A percentile compares a stretch with the other conserved stretches of the same genome.
Evolutionary conservation across 805 yeast species (phyloP).

Genomic region (Grigorovia yakushimaensis): DNA sequence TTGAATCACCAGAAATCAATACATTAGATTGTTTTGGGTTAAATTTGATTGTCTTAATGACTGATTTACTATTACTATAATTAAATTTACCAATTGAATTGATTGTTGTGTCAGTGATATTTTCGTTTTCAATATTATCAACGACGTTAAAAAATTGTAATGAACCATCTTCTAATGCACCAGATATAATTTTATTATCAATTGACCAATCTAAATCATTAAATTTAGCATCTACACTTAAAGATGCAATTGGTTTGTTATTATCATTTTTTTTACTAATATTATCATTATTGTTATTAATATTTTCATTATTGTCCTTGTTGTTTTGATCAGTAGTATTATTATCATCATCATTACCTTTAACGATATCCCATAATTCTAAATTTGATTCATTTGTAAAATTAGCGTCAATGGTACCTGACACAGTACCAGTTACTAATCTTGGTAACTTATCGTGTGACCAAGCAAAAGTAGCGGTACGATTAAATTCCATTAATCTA

Average conservation of each 20-base stretch:
- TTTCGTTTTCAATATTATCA: conserved; percentile 1
- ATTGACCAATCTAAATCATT: conserved; percentile 79
- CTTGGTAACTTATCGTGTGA: conserved; percentile 64
- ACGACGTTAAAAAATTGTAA: conserved; percentile 48
- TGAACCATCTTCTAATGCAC: conserved; percentile 78
- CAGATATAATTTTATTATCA: conserved; percentile 61
- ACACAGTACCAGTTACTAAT: conserved; percentile 86
- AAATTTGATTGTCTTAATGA: conserved; percentile 67
- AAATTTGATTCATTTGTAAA: conserved; percentile 72
- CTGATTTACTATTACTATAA: conserved; percentile 47
- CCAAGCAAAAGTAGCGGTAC: conserved; percentile 97
- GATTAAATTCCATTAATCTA: conserved; percentile 69
- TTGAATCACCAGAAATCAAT: conserved; percentile 70
- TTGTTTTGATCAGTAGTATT: conserved; percentile 37
- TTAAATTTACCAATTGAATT: conserved; percentile 43
- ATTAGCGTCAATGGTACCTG: conserved; percentile 88
- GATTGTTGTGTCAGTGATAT: conserved; percentile 29
- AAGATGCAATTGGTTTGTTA: conserved; percentile 34
- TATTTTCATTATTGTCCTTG: conserved; percentile 66
- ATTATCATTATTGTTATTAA: conserved; percentile 62
- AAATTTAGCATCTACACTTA: conserved; percentile 51
- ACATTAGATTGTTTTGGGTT: conserved; percentile 63
- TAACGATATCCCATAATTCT: conserved; percentile 66
- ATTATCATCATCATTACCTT: conserved; percentile 30
- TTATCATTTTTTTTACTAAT: conserved; percentile 30